Evolutionary conservation across 768 basidiomycete genomes (phyloP).

Genomic region (Podaxis carcinomalis): DNA sequence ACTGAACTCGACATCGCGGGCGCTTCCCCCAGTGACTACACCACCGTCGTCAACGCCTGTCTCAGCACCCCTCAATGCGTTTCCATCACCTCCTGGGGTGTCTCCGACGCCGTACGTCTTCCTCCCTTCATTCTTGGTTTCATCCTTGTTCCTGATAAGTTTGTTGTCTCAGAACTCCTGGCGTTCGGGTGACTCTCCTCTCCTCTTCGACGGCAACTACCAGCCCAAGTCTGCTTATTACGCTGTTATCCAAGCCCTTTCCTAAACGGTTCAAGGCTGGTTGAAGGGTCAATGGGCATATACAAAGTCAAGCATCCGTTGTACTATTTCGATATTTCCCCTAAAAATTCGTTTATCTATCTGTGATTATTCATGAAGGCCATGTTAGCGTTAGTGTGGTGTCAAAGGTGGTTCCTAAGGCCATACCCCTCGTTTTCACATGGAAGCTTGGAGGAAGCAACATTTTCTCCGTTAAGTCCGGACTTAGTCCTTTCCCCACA

Average conservation of each 20-base stretch:
- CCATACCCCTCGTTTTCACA: too few species aligned
- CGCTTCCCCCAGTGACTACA: conserved; percentile 38
- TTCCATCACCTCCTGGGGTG: conserved; percentile 47
- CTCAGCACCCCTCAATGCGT: conserved; percentile 35
- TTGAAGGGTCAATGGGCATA: too few species aligned
- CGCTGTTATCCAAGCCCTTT: conserved; percentile 21
- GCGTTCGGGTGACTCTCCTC: conserved; percentile 35
- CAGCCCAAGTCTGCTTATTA: conserved; percentile 38
- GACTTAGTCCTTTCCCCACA: too few species aligned
- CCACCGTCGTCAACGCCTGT: conserved; percentile 41
- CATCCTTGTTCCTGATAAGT: not conserved
- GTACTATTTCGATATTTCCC: too few species aligned
- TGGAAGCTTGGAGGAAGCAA: too few species aligned
- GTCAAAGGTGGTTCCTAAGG: too few species aligned
- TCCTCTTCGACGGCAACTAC: conserved; percentile 44
- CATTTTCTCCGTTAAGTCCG: too few species aligned
- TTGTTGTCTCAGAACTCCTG: conserved; percentile 35
- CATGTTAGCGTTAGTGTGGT: too few species aligned
- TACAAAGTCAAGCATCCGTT: too few species aligned
- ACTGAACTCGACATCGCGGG: conserved; percentile 42
- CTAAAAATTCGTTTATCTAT: too few species aligned
- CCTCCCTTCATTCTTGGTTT: not conserved
- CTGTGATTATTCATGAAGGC: too few species aligned
- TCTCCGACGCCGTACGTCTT: conserved; percentile 35
- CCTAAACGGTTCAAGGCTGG: not conserved